Percentiles rank a stretch among this genome's conserved stretches.
phyloP scores from a whole-genome alignment of 2,329 filamentous ascomycete species.

The Tolypocladium ophioglossoides region DNA sequence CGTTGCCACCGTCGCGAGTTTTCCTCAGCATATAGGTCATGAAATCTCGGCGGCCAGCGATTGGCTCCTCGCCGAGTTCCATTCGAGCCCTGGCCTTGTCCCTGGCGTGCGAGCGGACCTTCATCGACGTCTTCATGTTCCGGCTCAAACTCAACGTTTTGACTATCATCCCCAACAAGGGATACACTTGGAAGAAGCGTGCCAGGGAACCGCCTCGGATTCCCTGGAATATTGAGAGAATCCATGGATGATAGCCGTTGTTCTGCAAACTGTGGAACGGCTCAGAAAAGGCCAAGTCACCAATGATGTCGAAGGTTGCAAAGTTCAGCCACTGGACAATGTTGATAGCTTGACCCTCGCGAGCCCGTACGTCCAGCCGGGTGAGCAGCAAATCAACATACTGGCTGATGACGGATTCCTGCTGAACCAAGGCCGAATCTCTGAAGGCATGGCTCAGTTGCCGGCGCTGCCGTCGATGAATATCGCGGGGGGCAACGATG shows the following conservation, averaged over 20 bases:
- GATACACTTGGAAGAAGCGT: slow-evolving; percentile 7
- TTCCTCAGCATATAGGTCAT: slow-evolving; percentile 18
- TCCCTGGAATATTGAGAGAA: slow-evolving; percentile 9
- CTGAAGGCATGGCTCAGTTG: slow-evolving; percentile 20
- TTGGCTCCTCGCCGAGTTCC: slow-evolving; percentile 9
- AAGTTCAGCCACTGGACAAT: slow-evolving; percentile 26
- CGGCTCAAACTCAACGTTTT: background rate
- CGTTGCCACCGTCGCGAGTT: slow-evolving; percentile 18
- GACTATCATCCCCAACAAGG: background rate
- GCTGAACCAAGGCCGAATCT: slow-evolving; percentile 16
- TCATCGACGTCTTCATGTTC: background rate
- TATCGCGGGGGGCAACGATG: slow-evolving; percentile 6
- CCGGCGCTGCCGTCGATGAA: slow-evolving; percentile 11
- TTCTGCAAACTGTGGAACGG: slow-evolving; percentile 25
- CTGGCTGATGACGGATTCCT: slow-evolving; percentile 15
- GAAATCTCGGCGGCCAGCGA: slow-evolving; percentile 9
- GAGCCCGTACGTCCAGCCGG: slow-evolving; percentile 8
- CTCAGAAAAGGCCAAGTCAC: slow-evolving; percentile 30
- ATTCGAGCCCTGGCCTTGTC: slow-evolving; percentile 11
- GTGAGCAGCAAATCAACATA: slow-evolving; percentile 16
- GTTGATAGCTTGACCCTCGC: slow-evolving; percentile 6
- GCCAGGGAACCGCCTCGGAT: slow-evolving; percentile 3
- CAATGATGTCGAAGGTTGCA: slow-evolving; percentile 30
- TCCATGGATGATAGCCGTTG: slow-evolving; percentile 16
- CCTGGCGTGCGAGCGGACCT: slow-evolving; percentile 10